These are phyloP conservation scores for Astragalus membranaceus DNA, from an alignment of 306 rosid genomes.

Conservation along the genomic window DNA sequence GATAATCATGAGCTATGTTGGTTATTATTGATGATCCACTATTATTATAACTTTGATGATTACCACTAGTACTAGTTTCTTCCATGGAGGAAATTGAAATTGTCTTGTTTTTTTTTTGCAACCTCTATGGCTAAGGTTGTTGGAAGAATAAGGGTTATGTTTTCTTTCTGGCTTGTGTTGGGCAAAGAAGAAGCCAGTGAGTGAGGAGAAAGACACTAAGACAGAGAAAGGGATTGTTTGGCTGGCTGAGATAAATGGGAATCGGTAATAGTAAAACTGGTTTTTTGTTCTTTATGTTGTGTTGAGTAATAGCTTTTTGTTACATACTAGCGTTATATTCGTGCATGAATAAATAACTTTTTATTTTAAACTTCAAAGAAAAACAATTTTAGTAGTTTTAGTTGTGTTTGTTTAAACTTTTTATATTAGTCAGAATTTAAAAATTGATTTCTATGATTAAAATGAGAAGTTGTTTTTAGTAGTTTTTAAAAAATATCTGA, in stretches of 20 bases:
- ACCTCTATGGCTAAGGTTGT: slow-evolving; percentile 29
- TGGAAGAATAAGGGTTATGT: not conserved
- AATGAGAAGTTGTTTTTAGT: no score
- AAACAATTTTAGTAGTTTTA: no score
- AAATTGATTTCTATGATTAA: no score
- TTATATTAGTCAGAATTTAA: no score
- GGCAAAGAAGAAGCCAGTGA: slow-evolving; percentile 6
- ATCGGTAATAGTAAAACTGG: slow-evolving; percentile 5
- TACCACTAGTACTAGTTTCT: slow-evolving; percentile 19
- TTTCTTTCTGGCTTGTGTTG: not conserved
- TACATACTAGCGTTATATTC: no score
- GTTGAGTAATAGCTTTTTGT: not conserved
- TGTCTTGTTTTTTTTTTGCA: not conserved
- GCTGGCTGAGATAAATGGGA: slow-evolving; percentile 15
- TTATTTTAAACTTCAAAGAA: no score
- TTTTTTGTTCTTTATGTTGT: not conserved
- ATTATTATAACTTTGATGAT: not conserved
- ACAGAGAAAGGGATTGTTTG: slow-evolving; percentile 15
- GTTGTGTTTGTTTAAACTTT: no score
- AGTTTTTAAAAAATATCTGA: no score
- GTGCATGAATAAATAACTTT: no score
- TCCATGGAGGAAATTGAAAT: slow-evolving; percentile 32
- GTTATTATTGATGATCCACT: slow-evolving; percentile 66
- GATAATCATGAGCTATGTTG: slow-evolving; percentile 60
- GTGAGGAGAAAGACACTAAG: not conserved